These are phyloP conservation scores for Ceratobasidium sp. DNA, from an alignment of 1,284 basidiomycete species.

Conservation along the genomic window DNA sequence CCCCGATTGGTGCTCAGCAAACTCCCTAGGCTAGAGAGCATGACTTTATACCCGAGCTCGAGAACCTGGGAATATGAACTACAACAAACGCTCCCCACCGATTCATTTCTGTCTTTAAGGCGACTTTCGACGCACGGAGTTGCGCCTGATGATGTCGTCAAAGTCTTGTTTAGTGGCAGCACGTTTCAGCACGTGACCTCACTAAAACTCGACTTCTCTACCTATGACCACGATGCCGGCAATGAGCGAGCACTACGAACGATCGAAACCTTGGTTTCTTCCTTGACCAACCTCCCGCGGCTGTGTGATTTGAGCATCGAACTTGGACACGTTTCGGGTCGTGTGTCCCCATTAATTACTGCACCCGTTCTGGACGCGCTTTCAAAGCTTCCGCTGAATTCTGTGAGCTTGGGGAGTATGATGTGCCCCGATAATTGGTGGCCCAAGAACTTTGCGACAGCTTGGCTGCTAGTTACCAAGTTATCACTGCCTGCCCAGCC, in stretches of 20 bases:
- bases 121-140: background rate
- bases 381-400: background rate
- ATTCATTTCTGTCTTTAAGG: background rate
- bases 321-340: background rate
- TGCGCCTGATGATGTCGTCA: background rate
- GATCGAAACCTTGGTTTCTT: conserved; percentile 14
- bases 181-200: no score
- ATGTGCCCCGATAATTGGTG: background rate
- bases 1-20: background rate
- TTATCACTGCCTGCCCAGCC: background rate
- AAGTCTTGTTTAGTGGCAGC: no score
- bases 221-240: no score
- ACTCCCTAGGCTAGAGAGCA: background rate
- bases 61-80: background rate
- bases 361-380: background rate
- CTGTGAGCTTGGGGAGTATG: background rate
- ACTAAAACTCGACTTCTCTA: no score
- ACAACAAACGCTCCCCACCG: background rate
- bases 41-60: background rate
- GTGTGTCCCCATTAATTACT: background rate
- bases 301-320: background rate
- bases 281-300: background rate
- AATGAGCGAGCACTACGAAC: no score
- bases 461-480: background rate
- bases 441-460: background rate